Base-by-base conservation (phyloP, 83 land plant species). In the Isoetes engelmannii region DNA sequence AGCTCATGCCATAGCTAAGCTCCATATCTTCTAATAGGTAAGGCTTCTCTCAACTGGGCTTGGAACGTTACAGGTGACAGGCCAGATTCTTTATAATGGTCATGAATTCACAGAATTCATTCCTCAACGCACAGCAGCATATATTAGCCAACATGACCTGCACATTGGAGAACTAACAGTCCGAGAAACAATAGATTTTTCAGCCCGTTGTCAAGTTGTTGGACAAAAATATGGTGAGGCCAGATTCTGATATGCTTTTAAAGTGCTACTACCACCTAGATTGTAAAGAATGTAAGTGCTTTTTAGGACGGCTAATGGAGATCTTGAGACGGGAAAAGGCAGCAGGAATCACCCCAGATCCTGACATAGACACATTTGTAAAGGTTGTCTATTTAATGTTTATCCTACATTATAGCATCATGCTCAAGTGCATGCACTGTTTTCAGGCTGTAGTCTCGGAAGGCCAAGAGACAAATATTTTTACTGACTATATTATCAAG, bases 21-120 rank as follows among this genome's bases (percentile, higher is more conserved):
- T 61, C 12, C 18, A 28, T 61, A 20, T 20, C 18, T n/a, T 18
- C 10, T 18, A 20, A 61, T 61, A 20, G 18, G 10, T 61, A 18
- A 1, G 37, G 37, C 37, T 28, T 28, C 37, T 28, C 37, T 28
- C 37, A 28, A 28, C 2, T 28, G 37, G 37, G 2, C 0, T 28
- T 28, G 37, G 37, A 28, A 28, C 37, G 37, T 28, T 28, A 2
- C 74, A 84, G 90, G 70, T 69, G 17, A 68, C 82, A 9, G 92
- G 92, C 5, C 75, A 49, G 20, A 77, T 90, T 7, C 85, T 83
- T 7, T 89, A 87, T 68, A 89, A 89, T 67, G 95, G 92, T 7
- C 85, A 87, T 69, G 71, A 15, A 1, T 50, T 89, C 76, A 42
- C 78, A 17, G 95, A 89, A 49, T 89, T 89, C 74, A 83, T 87